phyloP scores from a whole-genome alignment of 2,329 filamentous ascomycete species.

The Cryphonectria carpinicola region DNA sequence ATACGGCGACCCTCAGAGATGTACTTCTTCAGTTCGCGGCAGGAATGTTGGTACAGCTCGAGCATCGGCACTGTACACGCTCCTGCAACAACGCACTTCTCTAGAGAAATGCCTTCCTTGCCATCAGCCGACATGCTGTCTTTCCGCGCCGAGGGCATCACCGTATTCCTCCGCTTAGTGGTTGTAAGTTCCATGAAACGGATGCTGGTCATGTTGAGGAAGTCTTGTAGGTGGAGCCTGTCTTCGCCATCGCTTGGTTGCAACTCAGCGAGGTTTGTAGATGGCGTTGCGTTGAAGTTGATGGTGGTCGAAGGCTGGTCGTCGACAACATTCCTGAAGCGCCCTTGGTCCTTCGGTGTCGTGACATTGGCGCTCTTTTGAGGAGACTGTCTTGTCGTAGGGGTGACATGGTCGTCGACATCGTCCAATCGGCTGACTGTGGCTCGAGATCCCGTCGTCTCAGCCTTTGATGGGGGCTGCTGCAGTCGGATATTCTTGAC shows the following conservation, averaged over 20 bases:
- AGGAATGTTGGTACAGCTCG: constrained; percentile 93
- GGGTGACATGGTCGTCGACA: constrained; percentile 41
- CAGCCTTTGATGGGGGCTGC: constrained; percentile 69
- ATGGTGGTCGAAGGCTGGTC: constrained; percentile 50
- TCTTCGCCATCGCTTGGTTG: constrained; percentile 58
- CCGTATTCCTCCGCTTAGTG: constrained; percentile 87
- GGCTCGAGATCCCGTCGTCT: constrained; percentile 61
- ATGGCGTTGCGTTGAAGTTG: constrained; percentile 46
- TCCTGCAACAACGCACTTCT: constrained; percentile 83
- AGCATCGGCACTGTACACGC: constrained; percentile 92
- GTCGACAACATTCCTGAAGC: constrained; percentile 58
- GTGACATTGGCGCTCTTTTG: constrained; percentile 47
- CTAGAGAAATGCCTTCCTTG: constrained; percentile 63
- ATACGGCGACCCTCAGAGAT: constrained; percentile 91
- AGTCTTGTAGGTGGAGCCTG: constrained; percentile 84
- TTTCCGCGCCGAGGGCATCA: constrained; percentile 58
- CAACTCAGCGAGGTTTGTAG: constrained; percentile 30
- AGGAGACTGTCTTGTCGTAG: constrained; percentile 53
- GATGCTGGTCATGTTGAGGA: constrained; percentile 93
- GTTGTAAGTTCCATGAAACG: constrained; percentile 99
- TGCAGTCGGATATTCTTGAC: constrained; percentile 76
- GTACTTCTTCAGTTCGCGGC: constrained; percentile 93
- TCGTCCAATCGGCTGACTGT: constrained; percentile 54
- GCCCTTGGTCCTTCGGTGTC: constrained; percentile 60
- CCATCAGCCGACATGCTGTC: constrained; percentile 46